Base-by-base conservation (phyloP, 345 rosid species). In the Moricandia moricandioides region DNA sequence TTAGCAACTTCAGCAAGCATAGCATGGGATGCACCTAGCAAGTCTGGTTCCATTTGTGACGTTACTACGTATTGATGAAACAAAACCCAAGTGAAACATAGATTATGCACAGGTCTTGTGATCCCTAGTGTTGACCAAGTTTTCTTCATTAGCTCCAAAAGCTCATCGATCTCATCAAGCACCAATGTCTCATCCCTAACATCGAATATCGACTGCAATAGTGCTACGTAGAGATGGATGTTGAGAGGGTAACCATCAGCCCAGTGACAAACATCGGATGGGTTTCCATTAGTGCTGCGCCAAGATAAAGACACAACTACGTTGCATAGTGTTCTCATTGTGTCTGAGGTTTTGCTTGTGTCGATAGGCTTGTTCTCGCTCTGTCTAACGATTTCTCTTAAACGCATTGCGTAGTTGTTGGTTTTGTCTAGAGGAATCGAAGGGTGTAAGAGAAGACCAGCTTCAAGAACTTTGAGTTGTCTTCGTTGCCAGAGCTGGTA, bases 231-330 rank as follows among this genome's bases (percentile, higher is more conserved):
- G 3, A 92, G 75, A 82, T 88, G 88, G 3, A 94, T 73, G 68
- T 90, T 94, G 65, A 94, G 84, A 18, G 99, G 98, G 73, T 78
- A 94, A 3, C 97, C 97, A 37, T 94, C 97, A 1, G 97, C 97
- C 99, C 99, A 94, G 33, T 94, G 97, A 47, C 97, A 94, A n/a
- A 86, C 85, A 61, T 89, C 91, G 2, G 89, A 74, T 0, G 91
- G 84, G n/a, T 82, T 72, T 34, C 91, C 91, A 1, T 82, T 83
- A 60, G 81, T 31, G 66, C 89, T 83, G 34, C 97, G 75, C 93
- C 97, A 92, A 0, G 95, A 79, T 39, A 94, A 69, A 13, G 99
- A 85, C 27, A 89, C 91, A 2, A 90, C 89, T 2, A 82, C 74
- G 70, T 92, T 87, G 85, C 88, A 83, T 4, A 91, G 83, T 62